Conservation (phyloP, 208 protist genomes). For the Trypanosoma congolense region DNA sequence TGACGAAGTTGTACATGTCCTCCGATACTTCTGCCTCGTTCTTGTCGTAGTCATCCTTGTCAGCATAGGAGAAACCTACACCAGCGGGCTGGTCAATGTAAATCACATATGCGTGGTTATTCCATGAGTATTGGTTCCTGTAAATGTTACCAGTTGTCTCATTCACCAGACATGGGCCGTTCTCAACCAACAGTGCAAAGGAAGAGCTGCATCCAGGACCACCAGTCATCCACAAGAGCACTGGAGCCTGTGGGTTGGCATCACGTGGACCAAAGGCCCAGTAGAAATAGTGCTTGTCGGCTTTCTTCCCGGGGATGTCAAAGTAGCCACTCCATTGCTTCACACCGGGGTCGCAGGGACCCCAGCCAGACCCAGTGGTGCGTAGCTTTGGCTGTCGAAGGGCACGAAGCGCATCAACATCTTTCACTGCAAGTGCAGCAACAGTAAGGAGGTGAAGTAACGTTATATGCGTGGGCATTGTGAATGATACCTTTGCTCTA, state of each 20-base stretch:
- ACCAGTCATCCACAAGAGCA: constrained; percentile 89
- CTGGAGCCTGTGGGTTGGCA: constrained; percentile 42
- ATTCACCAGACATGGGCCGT: constrained; percentile 80
- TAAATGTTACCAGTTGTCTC: constrained; percentile 26
- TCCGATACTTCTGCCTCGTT: constrained; percentile 69
- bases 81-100: constrained; percentile 90
- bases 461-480: neutral
- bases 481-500: too few species aligned
- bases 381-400: neutral
- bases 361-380: constrained; percentile 24
- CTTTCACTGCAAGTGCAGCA: neutral
- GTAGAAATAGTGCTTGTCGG: constrained; percentile 82
- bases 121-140: constrained; percentile 76
- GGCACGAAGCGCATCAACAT: constrained; percentile 1
- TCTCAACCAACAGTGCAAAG: constrained; percentile 64
- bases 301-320: constrained; percentile 40
- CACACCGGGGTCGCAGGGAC: constrained; percentile 36
- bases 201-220: constrained; percentile 84
- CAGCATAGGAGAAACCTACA: constrained; percentile 80
- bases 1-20: constrained; percentile 87
- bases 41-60: constrained; percentile 40
- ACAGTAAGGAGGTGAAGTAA: neutral
- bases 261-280: constrained; percentile 79
- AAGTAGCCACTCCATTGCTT: constrained; percentile 76
- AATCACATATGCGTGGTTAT: constrained; percentile 75